A percentile compares a stretch with the other conserved stretches of the same genome.
Evolutionary conservation across 495 filamentous ascomycete species (phyloP).

Genomic region (Penicillium robsamsonii): DNA sequence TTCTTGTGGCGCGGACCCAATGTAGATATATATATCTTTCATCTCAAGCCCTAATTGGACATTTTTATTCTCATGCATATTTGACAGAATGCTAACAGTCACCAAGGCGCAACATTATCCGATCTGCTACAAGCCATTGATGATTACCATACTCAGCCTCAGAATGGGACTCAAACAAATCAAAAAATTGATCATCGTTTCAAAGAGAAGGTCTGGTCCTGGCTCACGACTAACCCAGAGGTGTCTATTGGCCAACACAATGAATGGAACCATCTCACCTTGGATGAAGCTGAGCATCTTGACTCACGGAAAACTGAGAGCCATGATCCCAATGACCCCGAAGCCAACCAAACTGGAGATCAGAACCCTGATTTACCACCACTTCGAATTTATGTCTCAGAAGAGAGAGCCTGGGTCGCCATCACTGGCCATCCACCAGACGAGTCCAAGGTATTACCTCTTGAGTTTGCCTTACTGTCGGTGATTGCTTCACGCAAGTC

Average conservation of each 20-base stretch:
- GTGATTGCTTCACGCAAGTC: constrained; percentile 72
- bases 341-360: constrained; percentile 8
- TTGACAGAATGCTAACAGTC: constrained; percentile 12
- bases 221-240: constrained; percentile 54
- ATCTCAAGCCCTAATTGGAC: background rate
- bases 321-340: background rate
- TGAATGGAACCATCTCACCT: constrained; percentile 43
- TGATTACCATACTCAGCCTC: constrained; percentile 37
- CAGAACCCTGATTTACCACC: constrained; percentile 9
- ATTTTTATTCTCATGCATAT: background rate
- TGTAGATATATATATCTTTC: background rate
- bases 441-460: constrained; percentile 58
- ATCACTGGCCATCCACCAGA: constrained; percentile 80
- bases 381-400: constrained; percentile 56
- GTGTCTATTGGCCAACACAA: constrained; percentile 45
- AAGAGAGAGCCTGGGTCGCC: constrained; percentile 70
- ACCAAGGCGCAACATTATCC: constrained; percentile 40
- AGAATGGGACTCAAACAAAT: constrained; percentile 17
- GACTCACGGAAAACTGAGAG: constrained; percentile 1
- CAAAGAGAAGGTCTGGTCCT: constrained; percentile 55
- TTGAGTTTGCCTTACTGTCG: constrained; percentile 73
- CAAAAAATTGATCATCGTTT: constrained; percentile 50
- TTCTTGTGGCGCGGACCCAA: background rate
- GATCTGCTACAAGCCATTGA: constrained; percentile 41
- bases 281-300: constrained; percentile 45